phyloP scores from a whole-genome alignment of 2,329 filamentous ascomycete genomes.

The Trichoderma koningiopsis region DNA sequence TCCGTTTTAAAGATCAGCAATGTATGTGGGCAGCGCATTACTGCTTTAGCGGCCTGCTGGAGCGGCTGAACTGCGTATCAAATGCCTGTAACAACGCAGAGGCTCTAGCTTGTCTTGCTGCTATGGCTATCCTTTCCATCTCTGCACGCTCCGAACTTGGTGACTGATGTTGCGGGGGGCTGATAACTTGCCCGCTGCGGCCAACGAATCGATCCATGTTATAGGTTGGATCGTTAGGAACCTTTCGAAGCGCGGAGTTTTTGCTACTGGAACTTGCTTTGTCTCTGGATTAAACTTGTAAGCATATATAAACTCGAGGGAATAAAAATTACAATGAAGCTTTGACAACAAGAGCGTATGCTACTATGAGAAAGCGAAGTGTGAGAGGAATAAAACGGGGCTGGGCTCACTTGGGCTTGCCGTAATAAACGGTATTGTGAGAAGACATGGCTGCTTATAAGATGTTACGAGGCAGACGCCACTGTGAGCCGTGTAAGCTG shows the following conservation, averaged over 20 bases:
- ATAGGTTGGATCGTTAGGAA: neutral
- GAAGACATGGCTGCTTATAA: neutral
- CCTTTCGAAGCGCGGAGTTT: neutral
- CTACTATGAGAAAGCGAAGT: neutral
- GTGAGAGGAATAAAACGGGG: neutral
- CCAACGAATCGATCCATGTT: neutral
- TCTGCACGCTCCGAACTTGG: neutral
- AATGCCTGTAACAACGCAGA: neutral
- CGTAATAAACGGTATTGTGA: neutral
- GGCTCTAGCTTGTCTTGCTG: neutral
- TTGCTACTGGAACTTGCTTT: neutral
- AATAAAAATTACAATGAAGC: neutral
- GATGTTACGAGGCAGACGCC: neutral
- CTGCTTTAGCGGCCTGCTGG: neutral
- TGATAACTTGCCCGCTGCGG: neutral
- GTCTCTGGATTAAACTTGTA: neutral
- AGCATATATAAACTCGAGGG: neutral
- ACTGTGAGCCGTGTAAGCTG: neutral
- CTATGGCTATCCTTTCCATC: neutral
- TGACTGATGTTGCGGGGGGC: neutral
- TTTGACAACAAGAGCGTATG: neutral
- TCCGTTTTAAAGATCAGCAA: neutral
- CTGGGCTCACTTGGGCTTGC: neutral
- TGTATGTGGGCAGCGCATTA: neutral
- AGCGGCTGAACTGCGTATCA: neutral